These are phyloP conservation scores for Irpex sp. DNA, from an alignment of 1,284 basidiomycete genomes.

Conservation along the genomic window DNA sequence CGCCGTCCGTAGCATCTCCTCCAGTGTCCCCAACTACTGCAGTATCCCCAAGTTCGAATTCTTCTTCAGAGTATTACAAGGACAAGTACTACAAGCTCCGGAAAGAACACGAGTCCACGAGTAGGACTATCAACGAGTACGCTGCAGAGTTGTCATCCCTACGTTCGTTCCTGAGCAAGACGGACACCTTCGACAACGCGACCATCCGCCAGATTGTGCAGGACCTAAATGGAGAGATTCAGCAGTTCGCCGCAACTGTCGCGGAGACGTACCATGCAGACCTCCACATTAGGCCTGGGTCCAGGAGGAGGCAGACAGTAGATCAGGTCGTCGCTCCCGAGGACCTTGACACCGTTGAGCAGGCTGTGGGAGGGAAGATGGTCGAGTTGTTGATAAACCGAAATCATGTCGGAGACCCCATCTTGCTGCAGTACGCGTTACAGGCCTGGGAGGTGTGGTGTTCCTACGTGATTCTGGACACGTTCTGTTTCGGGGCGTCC, in stretches of 20 bases:
- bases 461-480: slow-evolving; percentile 28
- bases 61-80: slow-evolving; percentile 10
- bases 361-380: slow-evolving; percentile 23
- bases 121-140: slow-evolving; percentile 21
- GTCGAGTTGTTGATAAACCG: slow-evolving; percentile 23
- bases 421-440: slow-evolving; percentile 34
- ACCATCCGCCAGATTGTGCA: slow-evolving; percentile 31
- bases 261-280: slow-evolving; percentile 27
- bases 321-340: slow-evolving; percentile 20
- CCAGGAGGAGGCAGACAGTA: slow-evolving; percentile 18
- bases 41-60: slow-evolving; percentile 1
- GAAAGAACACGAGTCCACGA: slow-evolving; percentile 18
- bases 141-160: slow-evolving; percentile 30
- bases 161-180: slow-evolving; percentile 32
- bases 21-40: slow-evolving; percentile 1
- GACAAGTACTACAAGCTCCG: slow-evolving; percentile 15
- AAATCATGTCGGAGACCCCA: slow-evolving; percentile 30
- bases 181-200: slow-evolving; percentile 33
- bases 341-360: slow-evolving; percentile 22
- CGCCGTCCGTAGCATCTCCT: slow-evolving; percentile 5
- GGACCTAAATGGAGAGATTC: slow-evolving; percentile 33
- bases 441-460: slow-evolving; percentile 36
- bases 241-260: slow-evolving; percentile 31
- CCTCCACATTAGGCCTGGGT: slow-evolving; percentile 17
- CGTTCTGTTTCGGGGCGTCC: slow-evolving; percentile 32